Conservation (phyloP, 805 yeast genomes). For the Kuraishia cidri region DNA sequence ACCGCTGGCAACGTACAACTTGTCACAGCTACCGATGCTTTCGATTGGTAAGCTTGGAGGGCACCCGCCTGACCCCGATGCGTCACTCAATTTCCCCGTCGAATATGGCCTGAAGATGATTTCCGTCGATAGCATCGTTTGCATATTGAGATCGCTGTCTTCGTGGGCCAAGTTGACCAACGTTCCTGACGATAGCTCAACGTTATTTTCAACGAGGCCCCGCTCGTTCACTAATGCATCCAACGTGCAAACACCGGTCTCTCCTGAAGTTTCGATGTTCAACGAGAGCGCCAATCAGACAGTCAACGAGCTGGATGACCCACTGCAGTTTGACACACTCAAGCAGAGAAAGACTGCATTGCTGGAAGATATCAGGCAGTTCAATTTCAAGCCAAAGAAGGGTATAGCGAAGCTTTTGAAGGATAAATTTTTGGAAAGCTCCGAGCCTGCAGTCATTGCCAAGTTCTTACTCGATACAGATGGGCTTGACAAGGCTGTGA, state of each 20-base stretch:
- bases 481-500: slow-evolving; percentile 69
- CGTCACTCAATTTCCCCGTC: slow-evolving; percentile 49
- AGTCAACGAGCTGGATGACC: slow-evolving; percentile 49
- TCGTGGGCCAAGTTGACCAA: slow-evolving; percentile 44
- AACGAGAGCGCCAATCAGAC: background rate
- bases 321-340: slow-evolving; percentile 74
- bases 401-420: slow-evolving; percentile 61
- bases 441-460: slow-evolving; percentile 65
- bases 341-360: slow-evolving; percentile 80
- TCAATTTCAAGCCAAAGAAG: slow-evolving; percentile 77
- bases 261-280: slow-evolving; percentile 6
- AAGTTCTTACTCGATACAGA: slow-evolving; percentile 56
- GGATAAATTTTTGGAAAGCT: slow-evolving; percentile 52
- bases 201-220: slow-evolving; percentile 10
- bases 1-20: slow-evolving; percentile 66
- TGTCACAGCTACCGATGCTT: slow-evolving; percentile 65
- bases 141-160: slow-evolving; percentile 70
- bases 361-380: slow-evolving; percentile 66
- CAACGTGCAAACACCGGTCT: slow-evolving; percentile 1
- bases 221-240: slow-evolving; percentile 18
- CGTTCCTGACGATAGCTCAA: background rate
- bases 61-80: slow-evolving; percentile 44
- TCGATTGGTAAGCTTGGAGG: slow-evolving; percentile 59
- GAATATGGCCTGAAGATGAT: slow-evolving; percentile 81
- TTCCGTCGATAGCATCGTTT: slow-evolving; percentile 72